phyloP scores from a whole-genome alignment of 495 filamentous ascomycete genomes.

The Penicillium atrosanguineum region DNA sequence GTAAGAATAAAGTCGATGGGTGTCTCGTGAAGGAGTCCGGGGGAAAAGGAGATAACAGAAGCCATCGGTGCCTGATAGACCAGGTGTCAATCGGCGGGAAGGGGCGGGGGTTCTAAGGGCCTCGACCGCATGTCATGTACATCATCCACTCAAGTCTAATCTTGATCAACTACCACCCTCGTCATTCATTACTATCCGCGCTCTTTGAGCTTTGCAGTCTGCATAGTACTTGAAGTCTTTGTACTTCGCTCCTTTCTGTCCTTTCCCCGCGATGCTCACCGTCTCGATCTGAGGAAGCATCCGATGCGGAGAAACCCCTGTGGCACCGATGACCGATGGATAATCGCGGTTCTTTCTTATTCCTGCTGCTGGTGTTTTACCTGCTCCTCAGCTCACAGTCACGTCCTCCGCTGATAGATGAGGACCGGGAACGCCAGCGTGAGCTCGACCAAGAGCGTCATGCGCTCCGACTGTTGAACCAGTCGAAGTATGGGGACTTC shows the following conservation, averaged over 20 bases:
- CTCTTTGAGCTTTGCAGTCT: neutral
- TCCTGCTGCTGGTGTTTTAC: conserved; percentile 50
- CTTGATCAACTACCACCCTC: conserved; percentile 18
- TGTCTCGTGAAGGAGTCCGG: conserved; percentile 56
- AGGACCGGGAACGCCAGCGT: conserved; percentile 43
- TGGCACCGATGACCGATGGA: conserved; percentile 48
- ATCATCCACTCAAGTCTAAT: conserved; percentile 36
- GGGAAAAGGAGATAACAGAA: conserved; percentile 17
- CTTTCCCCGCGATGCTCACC: conserved; percentile 23
- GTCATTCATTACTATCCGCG: conserved; percentile 25
- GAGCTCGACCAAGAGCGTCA: conserved; percentile 51
- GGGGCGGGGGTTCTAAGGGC: conserved; percentile 21
- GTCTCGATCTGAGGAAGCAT: conserved; percentile 26
- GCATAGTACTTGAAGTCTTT: neutral
- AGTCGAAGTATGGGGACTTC: conserved; percentile 73
- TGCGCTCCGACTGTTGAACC: conserved; percentile 65
- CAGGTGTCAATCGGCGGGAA: conserved; percentile 13
- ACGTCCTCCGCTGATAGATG: conserved; percentile 43
- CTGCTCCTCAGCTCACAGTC: conserved; percentile 46
- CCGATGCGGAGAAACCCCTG: conserved; percentile 28
- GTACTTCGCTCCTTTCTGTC: conserved; percentile 1
- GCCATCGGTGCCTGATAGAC: conserved; percentile 4
- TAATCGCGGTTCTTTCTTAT: conserved; percentile 49
- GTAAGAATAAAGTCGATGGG: conserved; percentile 52
- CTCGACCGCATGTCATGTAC: conserved; percentile 29